Evolutionary conservation across 148 eudicot species (phyloP), one percentile per base, ranked within the genome.

Genomic region (Heliosperma pusillum): DNA sequence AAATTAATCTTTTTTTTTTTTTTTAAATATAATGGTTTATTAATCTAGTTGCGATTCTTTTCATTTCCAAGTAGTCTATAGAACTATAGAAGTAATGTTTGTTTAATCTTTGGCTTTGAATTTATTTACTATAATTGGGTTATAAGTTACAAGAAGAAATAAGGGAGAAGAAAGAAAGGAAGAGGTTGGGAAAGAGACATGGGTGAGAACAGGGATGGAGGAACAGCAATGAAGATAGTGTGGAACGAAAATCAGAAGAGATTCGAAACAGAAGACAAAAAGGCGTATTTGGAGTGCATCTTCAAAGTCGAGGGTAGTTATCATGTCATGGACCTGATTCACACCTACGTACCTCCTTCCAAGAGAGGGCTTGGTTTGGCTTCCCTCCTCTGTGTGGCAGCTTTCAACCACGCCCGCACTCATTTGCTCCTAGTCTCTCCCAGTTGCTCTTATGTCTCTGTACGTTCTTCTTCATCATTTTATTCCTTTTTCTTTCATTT

Each of bases 321-420:
- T 5, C 15, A 65, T 13, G 69, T 65, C 9, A 30, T 65, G 24
- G 69, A 65, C 19, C 16, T 65, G 20, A 33, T 17, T 13, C 69
- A 65, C 69, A 65, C 69, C 19, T 65, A 65, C 11, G 69, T 65
- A 33, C 69, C 69, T 17, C 69, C 69, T 7, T 65, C 69, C 1
- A 65, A 27, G 45, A 30, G 69, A 30, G 69, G 69, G 21, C 69
- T 65, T 65, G 69, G 69, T 30, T 29, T 65, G 24, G 69, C 69
- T 16, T 30, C 69, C 9, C 69, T 1, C 10, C 45, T 65, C 22
- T 65, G 69, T 24, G 19, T 7, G 4, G 69, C 69, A 12, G 69
- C 69, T 4, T 65, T 65, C 22, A 30, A 16, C 12, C 69, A 65
- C 21, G 69, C 69, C 45, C 22, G 17, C 45, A 12, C 69, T 33